These are phyloP conservation scores for Trichophyton benhamiae DNA, from an alignment of 2,329 filamentous ascomycete species.

Conservation along the genomic window DNA sequence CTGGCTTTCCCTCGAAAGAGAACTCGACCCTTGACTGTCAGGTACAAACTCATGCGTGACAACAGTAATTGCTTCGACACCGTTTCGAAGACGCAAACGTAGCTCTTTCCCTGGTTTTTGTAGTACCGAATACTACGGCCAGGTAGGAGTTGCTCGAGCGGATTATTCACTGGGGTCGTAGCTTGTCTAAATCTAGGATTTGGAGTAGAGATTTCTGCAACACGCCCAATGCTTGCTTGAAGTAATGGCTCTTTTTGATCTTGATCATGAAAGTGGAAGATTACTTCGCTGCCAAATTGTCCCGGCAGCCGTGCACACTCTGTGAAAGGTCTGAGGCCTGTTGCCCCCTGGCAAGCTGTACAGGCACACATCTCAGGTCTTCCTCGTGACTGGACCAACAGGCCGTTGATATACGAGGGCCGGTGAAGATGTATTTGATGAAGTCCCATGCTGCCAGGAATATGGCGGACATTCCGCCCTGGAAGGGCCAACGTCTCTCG, in stretches of 20 bases:
- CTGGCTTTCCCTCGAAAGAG: no score
- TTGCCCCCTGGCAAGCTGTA: background rate
- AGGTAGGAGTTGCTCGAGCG: no score
- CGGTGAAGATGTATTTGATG: background rate
- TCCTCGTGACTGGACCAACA: background rate
- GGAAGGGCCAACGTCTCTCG: background rate
- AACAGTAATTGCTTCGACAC: conserved; percentile 4
- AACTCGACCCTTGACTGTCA: background rate
- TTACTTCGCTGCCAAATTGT: background rate
- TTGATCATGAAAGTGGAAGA: no score
- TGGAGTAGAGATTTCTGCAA: no score
- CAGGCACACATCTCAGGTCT: background rate
- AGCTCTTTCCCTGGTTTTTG: no score
- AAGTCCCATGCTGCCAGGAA: background rate
- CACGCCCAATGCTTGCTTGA: no score
- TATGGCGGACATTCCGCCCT: background rate
- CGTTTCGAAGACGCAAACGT: background rate
- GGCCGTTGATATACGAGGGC: background rate
- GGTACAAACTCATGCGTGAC: conserved; percentile 1
- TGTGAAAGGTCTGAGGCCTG: background rate
- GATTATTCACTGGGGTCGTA: no score
- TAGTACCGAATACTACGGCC: no score
- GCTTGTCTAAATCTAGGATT: no score
- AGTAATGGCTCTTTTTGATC: no score
- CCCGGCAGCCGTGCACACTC: conserved; percentile 2